A percentile compares a stretch with the other conserved stretches of the same genome.
phyloP scores from a whole-genome alignment of 345 rosid genomes.

The Orychophragmus violaceus region DNA sequence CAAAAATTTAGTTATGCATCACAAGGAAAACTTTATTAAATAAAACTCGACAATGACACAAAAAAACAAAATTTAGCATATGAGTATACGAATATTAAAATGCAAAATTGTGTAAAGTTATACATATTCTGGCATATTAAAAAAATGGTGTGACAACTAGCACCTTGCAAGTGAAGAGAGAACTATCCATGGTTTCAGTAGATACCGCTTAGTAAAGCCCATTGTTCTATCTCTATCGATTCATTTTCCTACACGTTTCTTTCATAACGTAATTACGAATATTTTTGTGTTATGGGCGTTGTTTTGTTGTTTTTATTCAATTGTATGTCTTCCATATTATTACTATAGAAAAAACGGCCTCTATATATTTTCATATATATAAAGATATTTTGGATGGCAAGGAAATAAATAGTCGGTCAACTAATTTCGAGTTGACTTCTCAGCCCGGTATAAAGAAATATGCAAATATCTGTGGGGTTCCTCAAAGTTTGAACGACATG shows the following conservation, averaged over 20 bases:
- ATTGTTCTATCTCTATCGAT: conserved; percentile 8
- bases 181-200: conserved; percentile 10
- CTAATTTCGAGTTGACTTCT: conserved; percentile 24
- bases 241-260: conserved; percentile 12
- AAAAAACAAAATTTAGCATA: not conserved
- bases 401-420: conserved; percentile 2
- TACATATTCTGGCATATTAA: not conserved
- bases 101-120: not conserved
- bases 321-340: not conserved
- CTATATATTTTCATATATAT: not conserved
- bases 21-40: not conserved
- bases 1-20: too few relatives aligned
- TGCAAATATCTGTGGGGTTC: not conserved
- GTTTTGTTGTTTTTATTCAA: not conserved
- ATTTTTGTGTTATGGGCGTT: conserved; percentile 1
- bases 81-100: conserved; percentile 3
- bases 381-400: not conserved
- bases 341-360: not conserved
- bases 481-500: not conserved
- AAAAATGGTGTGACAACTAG: conserved; percentile 20
- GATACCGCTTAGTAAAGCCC: conserved; percentile 26
- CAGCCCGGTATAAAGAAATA: not conserved
- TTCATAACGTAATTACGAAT: not conserved
- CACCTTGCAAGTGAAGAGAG: not conserved
- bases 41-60: conserved; percentile 12